Percentiles rank a stretch among this genome's conserved stretches.
These are phyloP conservation scores for Endogone sp. DNA, from an alignment of 192 early-diverging fungal species.

Conservation along the genomic window DNA sequence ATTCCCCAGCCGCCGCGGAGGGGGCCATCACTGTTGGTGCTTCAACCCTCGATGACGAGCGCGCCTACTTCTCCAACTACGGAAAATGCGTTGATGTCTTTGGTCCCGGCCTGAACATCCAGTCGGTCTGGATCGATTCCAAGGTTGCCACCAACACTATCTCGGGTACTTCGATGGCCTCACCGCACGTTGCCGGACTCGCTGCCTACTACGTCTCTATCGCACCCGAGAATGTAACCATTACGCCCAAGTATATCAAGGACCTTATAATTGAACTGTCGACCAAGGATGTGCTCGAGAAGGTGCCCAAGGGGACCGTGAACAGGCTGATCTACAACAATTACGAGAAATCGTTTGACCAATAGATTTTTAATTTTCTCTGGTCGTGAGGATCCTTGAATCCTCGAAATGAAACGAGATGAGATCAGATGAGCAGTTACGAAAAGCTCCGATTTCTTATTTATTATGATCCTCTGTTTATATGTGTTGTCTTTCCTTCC, in stretches of 20 bases:
- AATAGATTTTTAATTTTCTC: too few relatives aligned
- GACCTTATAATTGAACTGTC: constrained; percentile 53
- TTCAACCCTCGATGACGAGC: constrained; percentile 69
- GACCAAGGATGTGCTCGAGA: constrained; percentile 58
- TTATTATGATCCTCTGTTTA: too few relatives aligned
- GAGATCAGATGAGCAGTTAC: too few relatives aligned
- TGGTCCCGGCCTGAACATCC: constrained; percentile 86
- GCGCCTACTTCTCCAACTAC: constrained; percentile 80
- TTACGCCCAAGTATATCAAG: constrained; percentile 68
- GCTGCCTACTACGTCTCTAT: constrained; percentile 50
- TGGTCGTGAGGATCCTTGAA: too few relatives aligned
- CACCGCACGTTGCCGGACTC: constrained; percentile 76
- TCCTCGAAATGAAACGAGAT: too few relatives aligned
- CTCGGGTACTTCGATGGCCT: constrained; percentile 83
- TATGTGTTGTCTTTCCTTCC: too few relatives aligned
- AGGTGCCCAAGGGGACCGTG: constrained; percentile 53
- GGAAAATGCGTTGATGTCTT: constrained; percentile 90
- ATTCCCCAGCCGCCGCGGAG: constrained; percentile 74
- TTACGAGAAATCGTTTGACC: too few relatives aligned
- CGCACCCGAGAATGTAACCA: constrained; percentile 25
- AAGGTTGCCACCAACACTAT: constrained; percentile 63
- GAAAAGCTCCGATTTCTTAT: too few relatives aligned
- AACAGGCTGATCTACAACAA: constrained; percentile 75
- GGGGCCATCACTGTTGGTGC: constrained; percentile 89
- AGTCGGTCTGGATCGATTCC: constrained; percentile 60